Conservation (phyloP, 192 early-diverging fungal genomes). For the Phlyctochytrium bullatum region DNA sequence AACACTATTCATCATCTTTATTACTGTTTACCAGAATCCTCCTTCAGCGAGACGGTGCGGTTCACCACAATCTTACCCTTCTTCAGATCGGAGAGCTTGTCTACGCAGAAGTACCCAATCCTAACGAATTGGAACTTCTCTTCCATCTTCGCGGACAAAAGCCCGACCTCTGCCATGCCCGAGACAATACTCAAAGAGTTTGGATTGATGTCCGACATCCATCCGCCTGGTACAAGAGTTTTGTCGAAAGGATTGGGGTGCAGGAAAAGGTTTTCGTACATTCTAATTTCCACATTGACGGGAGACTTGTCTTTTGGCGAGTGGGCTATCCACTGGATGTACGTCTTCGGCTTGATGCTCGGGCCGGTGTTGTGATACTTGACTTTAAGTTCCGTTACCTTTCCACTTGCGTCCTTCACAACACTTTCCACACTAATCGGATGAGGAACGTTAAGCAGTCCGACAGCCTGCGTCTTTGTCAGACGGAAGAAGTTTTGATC, state of each 20-base stretch:
- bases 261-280: constrained; percentile 86
- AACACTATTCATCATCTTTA: neutral
- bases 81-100: constrained; percentile 77
- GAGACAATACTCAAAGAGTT: constrained; percentile 69
- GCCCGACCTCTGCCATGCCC: constrained; percentile 76
- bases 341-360: constrained; percentile 83
- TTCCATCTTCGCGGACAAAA: constrained; percentile 76
- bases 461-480: constrained; percentile 91
- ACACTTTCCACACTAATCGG: constrained; percentile 86
- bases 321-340: constrained; percentile 98
- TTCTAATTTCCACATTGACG: constrained; percentile 76
- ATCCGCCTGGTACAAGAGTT: constrained; percentile 82
- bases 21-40: constrained; percentile 31
- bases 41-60: constrained; percentile 53
- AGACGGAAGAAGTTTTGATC: constrained; percentile 96
- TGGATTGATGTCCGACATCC: constrained; percentile 82
- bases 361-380: constrained; percentile 67
- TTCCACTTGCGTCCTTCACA: constrained; percentile 74
- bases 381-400: constrained; percentile 78
- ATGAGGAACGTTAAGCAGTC: constrained; percentile 79
- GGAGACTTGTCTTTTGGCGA: constrained; percentile 80
- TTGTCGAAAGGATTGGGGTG: constrained; percentile 84
- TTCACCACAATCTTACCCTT: constrained; percentile 58
- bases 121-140: constrained; percentile 92
- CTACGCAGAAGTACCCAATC: constrained; percentile 98